Evolutionary conservation across 2,329 filamentous ascomycete genomes (phyloP), one percentile per base, ranked within the genome.

Genomic region (Penicillium digitatum): DNA sequence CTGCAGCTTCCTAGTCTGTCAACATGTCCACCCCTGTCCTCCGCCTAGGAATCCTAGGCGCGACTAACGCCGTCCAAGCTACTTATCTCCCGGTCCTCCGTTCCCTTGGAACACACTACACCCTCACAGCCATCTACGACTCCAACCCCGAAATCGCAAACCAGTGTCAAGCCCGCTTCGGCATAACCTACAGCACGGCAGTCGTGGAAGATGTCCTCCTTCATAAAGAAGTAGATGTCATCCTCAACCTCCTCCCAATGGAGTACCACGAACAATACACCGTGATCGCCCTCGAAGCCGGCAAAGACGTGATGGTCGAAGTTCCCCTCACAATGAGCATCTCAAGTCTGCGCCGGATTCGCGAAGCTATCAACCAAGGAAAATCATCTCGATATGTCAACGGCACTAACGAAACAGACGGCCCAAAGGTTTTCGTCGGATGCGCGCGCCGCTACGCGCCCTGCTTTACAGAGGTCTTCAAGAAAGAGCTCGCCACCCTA

Each of bases 361-460:
- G 79, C 29, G 76, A 72, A 0, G 82, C 82, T 16, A 56, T 40
- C 20, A 51, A 57, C 14, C 58, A 62, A 37, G 62, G 58, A 27
- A 24, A 37, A 10, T 18, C 37, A 11, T 12, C 37, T 2, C 47
- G 46, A 11, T 42, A 45, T 7, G 20, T 26, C 5, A 38, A 38
- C 0, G 79, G 84, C 63, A 66, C 69, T 18, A 61, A 56, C 1
- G 75, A 76, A 0, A 54, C 57, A 29, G 66, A 70, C 2, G 77
- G 75, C 0, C 72, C 70, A 5, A 74, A 67, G 29, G 75, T 85
- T 2, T 82, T 87, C 62, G 81, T 87, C 0, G 83, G 82, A 2
- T 84, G 82, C 52, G 84, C 84, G 76, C 74, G 84, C 20, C 76
- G 84, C n/a, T 85, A 85, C 62, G 83, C 84, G 0, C 70, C 79